Evolutionary conservation across 2,329 filamentous ascomycete genomes (phyloP).

Genomic region (Ophiognomonia clavigignenti-juglandacearum): DNA sequence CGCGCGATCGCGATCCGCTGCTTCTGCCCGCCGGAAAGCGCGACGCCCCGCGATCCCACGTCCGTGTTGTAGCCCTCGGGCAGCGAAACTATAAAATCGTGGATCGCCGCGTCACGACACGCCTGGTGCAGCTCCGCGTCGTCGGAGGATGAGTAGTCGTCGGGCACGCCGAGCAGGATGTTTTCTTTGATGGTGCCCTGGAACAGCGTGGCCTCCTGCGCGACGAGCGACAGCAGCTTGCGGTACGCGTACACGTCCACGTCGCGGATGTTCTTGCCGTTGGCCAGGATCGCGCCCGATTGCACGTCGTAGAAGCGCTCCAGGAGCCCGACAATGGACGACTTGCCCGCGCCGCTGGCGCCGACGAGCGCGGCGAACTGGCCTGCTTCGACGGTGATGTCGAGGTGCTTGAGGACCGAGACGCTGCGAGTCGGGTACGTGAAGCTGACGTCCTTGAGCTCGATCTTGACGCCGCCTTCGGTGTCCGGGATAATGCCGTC

Average conservation of each 20-base stretch:
- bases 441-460: conserved; percentile 53
- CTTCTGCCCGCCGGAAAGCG: conserved; percentile 51
- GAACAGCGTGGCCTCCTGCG: conserved; percentile 70
- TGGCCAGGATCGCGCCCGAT: conserved; percentile 59
- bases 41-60: conserved; percentile 62
- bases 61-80: conserved; percentile 62
- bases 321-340: conserved; percentile 61
- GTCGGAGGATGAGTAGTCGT: conserved; percentile 43
- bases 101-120: conserved; percentile 60
- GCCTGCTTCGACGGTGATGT: conserved; percentile 60
- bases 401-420: conserved; percentile 56
- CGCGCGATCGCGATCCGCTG: conserved; percentile 53
- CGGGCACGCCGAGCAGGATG: conserved; percentile 57
- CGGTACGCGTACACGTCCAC: conserved; percentile 61
- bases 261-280: conserved; percentile 53
- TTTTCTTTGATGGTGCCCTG: conserved; percentile 62
- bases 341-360: conserved; percentile 67
- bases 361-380: conserved; percentile 69
- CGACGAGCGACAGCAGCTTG: conserved; percentile 62
- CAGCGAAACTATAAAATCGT: conserved; percentile 65
- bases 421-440: conserved; percentile 54
- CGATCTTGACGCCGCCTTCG: conserved; percentile 49
- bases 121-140: conserved; percentile 48
- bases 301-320: conserved; percentile 68
- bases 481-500: conserved; percentile 24